These are phyloP conservation scores for Aspergillus fructus DNA, from an alignment of 2,329 filamentous ascomycete genomes.

Conservation along the genomic window DNA sequence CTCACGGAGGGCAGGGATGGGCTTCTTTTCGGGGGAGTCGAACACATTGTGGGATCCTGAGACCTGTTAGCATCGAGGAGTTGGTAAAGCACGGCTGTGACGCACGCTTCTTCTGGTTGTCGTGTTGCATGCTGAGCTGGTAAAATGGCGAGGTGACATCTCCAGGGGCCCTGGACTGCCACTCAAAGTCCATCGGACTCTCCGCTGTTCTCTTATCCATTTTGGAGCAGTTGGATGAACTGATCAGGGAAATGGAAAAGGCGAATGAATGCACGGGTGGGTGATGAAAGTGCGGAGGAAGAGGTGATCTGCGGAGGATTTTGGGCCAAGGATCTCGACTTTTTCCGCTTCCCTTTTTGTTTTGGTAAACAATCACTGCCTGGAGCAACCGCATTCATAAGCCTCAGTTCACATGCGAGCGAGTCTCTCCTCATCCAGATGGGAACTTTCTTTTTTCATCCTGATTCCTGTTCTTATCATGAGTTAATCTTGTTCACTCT, in stretches of 20 bases:
- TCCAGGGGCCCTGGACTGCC: conserved; percentile 46
- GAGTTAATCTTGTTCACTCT: not conserved
- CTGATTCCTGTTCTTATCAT: not conserved
- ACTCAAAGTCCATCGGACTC: conserved; percentile 54
- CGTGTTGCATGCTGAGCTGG: conserved; percentile 46
- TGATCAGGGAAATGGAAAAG: not conserved
- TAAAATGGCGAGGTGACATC: conserved; percentile 49
- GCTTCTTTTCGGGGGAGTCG: conserved; percentile 50
- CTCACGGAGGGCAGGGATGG: conserved; percentile 48
- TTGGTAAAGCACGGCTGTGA: not conserved
- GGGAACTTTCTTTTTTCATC: not conserved
- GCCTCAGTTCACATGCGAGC: too few species aligned
- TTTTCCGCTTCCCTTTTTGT: conserved; percentile 17
- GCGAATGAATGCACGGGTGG: conserved; percentile 18
- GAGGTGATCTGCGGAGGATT: conserved; percentile 8
- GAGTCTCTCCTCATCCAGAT: not conserved
- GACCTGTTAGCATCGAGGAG: not conserved
- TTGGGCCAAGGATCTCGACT: conserved; percentile 9
- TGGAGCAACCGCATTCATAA: conserved; percentile 7
- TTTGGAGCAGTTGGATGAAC: conserved; percentile 9
- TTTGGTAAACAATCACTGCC: conserved; percentile 20
- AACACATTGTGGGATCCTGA: conserved; percentile 43
- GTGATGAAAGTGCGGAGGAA: conserved; percentile 9
- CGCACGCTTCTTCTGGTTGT: conserved; percentile 46
- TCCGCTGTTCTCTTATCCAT: conserved; percentile 44